Evolutionary conservation across 2,329 filamentous ascomycete species (phyloP).

Genomic region (Pyricularia sp.): DNA sequence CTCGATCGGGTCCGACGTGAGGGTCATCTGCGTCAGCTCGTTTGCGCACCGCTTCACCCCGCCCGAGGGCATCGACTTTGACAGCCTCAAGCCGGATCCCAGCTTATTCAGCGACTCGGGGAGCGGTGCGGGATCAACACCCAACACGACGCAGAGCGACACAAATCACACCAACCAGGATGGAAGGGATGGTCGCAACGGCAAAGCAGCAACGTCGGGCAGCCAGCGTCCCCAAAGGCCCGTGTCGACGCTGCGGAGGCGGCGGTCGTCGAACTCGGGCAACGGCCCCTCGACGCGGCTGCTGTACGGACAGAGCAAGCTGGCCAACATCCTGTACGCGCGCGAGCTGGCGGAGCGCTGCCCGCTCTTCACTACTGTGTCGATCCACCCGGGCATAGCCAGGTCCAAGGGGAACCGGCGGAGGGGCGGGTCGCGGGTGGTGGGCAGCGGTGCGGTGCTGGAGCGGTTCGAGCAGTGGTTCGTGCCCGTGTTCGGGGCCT

Average conservation of each 20-base stretch:
- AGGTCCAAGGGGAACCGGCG: conserved; percentile 4
- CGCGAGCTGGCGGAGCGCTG: conserved; percentile 16
- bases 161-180: background rate
- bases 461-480: conserved; percentile 1
- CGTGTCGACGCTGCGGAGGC: background rate
- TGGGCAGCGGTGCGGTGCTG: conserved; percentile 8
- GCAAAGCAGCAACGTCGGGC: background rate
- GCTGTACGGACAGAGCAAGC: conserved; percentile 23
- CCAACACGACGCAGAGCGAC: background rate
- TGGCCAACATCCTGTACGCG: conserved; percentile 20
- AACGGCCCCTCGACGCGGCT: background rate
- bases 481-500: conserved; percentile 5
- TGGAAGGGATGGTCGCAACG: background rate
- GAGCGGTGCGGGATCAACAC: background rate
- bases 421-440: conserved; percentile 6
- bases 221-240: background rate
- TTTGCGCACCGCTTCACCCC: conserved; percentile 11
- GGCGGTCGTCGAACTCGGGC: background rate
- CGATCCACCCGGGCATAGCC: conserved; percentile 18
- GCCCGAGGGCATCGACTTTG: conserved; percentile 12
- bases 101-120: background rate
- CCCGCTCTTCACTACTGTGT: conserved; percentile 13
- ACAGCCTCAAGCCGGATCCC: conserved; percentile 8
- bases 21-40: conserved; percentile 14
- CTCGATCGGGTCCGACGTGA: conserved; percentile 11